These are phyloP conservation scores for Cucumis cinereus DNA, from an alignment of 306 rosid species.

Conservation along the genomic window DNA sequence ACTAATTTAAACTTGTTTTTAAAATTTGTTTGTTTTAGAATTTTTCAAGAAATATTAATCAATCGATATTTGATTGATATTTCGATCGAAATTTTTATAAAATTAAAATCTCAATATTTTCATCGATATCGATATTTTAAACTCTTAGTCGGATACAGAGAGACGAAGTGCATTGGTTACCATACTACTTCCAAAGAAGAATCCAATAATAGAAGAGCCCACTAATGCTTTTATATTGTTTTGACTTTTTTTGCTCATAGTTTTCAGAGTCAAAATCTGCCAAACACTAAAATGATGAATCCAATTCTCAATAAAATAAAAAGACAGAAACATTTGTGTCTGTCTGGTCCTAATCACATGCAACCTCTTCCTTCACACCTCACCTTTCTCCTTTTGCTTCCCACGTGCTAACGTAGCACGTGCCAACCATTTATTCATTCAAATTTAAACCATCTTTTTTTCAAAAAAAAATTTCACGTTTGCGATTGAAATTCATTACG, in stretches of 20 bases:
- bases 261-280: conserved; percentile 1
- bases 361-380: neutral
- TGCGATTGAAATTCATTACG: too few relatives aligned
- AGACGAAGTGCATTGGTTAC: too few relatives aligned
- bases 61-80: too few relatives aligned
- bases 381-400: neutral
- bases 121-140: too few relatives aligned
- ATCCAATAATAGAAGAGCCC: neutral
- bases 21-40: too few relatives aligned
- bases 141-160: too few relatives aligned
- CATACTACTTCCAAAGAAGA: too few relatives aligned
- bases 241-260: neutral
- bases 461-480: neutral
- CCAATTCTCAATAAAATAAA: neutral
- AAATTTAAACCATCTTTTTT: neutral
- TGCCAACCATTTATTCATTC: neutral
- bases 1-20: too few relatives aligned
- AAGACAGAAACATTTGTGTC: neutral
- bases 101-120: too few relatives aligned
- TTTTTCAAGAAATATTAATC: too few relatives aligned
- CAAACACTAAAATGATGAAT: neutral
- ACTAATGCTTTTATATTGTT: neutral
- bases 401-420: conserved; percentile 4
- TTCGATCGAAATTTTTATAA: too few relatives aligned
- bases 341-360: neutral